These are phyloP conservation scores for Apiospora kogelbergensis DNA, from an alignment of 2,329 filamentous ascomycete genomes.

Conservation along the genomic window DNA sequence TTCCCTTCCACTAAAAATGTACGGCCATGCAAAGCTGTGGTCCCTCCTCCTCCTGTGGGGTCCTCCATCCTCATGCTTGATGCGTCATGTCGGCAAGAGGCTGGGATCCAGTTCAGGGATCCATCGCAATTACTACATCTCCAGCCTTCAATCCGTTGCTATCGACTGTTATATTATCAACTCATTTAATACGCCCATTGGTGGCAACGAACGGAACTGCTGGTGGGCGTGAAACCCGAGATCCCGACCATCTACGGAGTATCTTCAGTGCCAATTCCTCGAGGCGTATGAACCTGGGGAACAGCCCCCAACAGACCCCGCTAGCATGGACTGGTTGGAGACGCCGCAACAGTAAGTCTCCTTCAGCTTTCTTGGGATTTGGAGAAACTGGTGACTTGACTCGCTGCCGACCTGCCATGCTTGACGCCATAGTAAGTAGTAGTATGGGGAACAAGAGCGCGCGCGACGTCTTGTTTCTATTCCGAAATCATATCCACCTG, in stretches of 20 bases:
- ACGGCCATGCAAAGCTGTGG: background rate
- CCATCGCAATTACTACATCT: background rate
- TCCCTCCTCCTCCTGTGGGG: background rate
- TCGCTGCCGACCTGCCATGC: background rate
- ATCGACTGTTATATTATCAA: background rate
- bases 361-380: background rate
- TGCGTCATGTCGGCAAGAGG: slow-evolving; percentile 6
- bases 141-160: background rate
- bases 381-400: background rate
- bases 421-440: background rate
- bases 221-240: background rate
- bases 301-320: background rate
- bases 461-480: slow-evolving; percentile 3
- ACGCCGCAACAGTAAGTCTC: background rate
- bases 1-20: no score
- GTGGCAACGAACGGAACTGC: background rate
- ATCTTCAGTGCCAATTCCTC: background rate
- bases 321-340: background rate
- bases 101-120: slow-evolving; percentile 3
- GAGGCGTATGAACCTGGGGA: background rate
- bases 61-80: background rate
- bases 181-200: background rate
- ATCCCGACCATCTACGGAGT: background rate
- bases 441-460: background rate
- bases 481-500: background rate